Evolutionary conservation across 2,329 filamentous ascomycete species (phyloP).

Genomic region (Phialocephala sp.): DNA sequence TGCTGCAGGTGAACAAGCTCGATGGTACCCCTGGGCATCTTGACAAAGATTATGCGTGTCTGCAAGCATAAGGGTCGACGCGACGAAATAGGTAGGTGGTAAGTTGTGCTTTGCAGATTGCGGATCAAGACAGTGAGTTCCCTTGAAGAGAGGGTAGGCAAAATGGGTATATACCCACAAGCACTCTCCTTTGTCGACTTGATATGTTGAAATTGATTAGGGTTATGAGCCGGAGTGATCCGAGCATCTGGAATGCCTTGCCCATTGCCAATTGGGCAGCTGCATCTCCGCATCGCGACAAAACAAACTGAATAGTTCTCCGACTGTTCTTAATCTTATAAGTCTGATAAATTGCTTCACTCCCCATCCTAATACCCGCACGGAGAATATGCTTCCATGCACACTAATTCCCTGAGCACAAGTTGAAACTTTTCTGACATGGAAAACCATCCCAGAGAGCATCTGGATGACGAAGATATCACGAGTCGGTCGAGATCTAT

Average conservation of each 20-base stretch:
- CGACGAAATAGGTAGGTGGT: slow-evolving; percentile 6
- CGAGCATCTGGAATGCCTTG: neutral
- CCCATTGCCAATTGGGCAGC: neutral
- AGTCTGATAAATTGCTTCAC: slow-evolving; percentile 3
- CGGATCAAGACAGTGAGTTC: slow-evolving; percentile 2
- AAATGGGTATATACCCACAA: neutral
- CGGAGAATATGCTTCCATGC: neutral
- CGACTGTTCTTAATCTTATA: slow-evolving; percentile 7
- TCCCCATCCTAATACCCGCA: slow-evolving; percentile 8
- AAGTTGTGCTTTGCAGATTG: slow-evolving; percentile 6
- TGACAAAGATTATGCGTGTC: slow-evolving; percentile 4
- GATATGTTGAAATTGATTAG: slow-evolving; percentile 18
- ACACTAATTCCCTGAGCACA: neutral
- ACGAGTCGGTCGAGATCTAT: neutral
- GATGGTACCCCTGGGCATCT: neutral
- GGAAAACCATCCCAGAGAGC: neutral
- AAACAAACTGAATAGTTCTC: neutral
- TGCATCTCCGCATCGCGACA: neutral
- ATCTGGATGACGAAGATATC: slow-evolving; percentile 4
- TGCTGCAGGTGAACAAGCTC: slow-evolving; percentile 19
- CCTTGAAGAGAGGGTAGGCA: neutral
- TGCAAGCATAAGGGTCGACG: slow-evolving; percentile 4
- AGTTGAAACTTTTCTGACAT: slow-evolving; percentile 4
- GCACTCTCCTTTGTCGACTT: slow-evolving; percentile 3
- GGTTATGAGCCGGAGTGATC: slow-evolving; percentile 27